These are phyloP conservation scores for Artemisia tridentata DNA, from an alignment of 129 eudicot species.

Conservation along the genomic window DNA sequence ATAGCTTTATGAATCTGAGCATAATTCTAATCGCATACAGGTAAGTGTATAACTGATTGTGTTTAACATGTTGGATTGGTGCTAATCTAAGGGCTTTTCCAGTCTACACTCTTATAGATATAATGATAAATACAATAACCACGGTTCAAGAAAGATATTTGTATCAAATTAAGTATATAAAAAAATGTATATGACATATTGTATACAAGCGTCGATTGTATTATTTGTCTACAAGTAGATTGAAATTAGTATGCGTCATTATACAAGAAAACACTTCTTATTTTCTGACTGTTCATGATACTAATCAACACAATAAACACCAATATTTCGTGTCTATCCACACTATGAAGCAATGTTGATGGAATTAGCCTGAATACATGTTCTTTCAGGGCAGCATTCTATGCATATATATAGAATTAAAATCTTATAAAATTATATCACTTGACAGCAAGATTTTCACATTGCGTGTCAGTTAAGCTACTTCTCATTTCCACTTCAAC, in stretches of 20 bases:
- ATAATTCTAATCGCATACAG: not conserved
- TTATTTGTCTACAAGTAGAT: too few relatives aligned
- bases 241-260: not conserved
- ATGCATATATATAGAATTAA: not conserved
- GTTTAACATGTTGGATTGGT: not conserved
- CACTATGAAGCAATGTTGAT: not conserved
- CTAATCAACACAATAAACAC: not conserved
- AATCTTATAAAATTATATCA: not conserved
- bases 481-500: not conserved
- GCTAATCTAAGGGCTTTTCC: too few relatives aligned
- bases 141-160: too few relatives aligned
- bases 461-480: not conserved
- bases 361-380: not conserved
- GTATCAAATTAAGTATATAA: too few relatives aligned
- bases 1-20: not conserved
- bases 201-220: too few relatives aligned
- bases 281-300: constrained; percentile 1
- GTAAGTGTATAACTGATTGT: not conserved
- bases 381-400: not conserved
- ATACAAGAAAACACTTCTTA: not conserved
- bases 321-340: not conserved
- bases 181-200: too few relatives aligned
- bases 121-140: too few relatives aligned
- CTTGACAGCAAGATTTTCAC: too few relatives aligned
- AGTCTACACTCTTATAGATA: too few relatives aligned